Evolutionary conservation across 2,329 filamentous ascomycete species (phyloP), one percentile per base, ranked within the genome.

Genomic region (Stachybotrys elegans): DNA sequence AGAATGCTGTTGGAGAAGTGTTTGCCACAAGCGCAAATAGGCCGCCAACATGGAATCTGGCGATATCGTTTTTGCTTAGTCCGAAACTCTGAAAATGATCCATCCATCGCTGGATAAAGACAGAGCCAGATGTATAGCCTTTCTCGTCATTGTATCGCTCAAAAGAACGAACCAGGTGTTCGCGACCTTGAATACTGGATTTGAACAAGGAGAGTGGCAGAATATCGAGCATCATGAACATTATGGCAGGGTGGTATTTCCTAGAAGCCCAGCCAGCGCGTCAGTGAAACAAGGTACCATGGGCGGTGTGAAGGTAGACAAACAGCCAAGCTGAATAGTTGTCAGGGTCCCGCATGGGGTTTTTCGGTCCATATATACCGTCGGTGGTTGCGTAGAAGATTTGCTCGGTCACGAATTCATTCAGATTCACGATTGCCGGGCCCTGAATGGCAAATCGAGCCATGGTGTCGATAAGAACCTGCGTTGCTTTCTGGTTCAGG

Each of bases 151-250:
- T 34, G 19, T 43, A 43, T 12, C 12, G 19, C 16, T 20, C 19
- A 29, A 43, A 43, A 14, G 20, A 7, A 14, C 19, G 25, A 16
- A 43, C 40, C 20, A 43, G 27, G 20, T 35, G n/a, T 34, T 43
- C 40, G 40, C 40, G 40, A 14, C 5, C 19, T 16, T 16, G n/a
- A 13, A 43, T 34, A 21, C 25, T 21, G 20, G 7, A 13, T 17
- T 35, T 43, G 40, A 43, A 43, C 17, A 43, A 21, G 13, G 21
- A 17, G 11, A 13, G 40, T 29, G 40, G 40, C 20, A 43, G 17
- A 14, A 43, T 25, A 19, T 43, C 40, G 13, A 43, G 40, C 40
- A 43, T 25, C 6, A 43, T n/a, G 20, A 43, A 43, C 40, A 43
- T 43, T n/a, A 35, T 21, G 20, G 40, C 23, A 29, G 40, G 40